These are phyloP conservation scores for Boletus rubropictus DNA, from an alignment of 768 basidiomycete genomes.

Conservation along the genomic window DNA sequence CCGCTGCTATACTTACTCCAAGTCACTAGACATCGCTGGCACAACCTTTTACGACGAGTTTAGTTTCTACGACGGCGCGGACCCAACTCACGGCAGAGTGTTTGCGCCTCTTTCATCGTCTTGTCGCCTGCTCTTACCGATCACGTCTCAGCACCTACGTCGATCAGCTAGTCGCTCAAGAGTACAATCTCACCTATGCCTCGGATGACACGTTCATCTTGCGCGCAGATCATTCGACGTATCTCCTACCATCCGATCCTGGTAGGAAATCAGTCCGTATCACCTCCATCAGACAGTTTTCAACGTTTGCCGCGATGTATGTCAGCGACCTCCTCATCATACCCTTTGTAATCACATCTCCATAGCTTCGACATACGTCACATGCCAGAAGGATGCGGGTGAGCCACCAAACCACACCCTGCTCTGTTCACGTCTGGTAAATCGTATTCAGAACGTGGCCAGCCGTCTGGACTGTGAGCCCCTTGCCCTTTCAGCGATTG, in stretches of 20 bases:
- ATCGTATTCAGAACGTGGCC: conserved; percentile 21
- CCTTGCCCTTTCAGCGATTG: not conserved
- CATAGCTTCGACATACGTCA: conserved; percentile 28
- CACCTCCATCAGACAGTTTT: conserved; percentile 18
- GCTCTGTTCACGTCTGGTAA: not conserved
- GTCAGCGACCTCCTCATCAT: not conserved
- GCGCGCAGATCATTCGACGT: conserved; percentile 26
- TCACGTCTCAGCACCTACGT: conserved; percentile 22
- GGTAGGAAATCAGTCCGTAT: conserved; percentile 31
- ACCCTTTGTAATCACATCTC: not conserved
- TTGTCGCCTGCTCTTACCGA: not conserved
- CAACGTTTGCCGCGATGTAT: conserved; percentile 17
- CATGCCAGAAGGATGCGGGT: conserved; percentile 31
- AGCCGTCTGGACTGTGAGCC: conserved; percentile 21
- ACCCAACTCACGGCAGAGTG: conserved; percentile 68
- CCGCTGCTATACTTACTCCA: conserved; percentile 4
- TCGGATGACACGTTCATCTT: conserved; percentile 25
- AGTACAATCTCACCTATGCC: conserved; percentile 29
- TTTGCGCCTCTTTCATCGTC: conserved; percentile 25
- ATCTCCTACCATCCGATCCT: conserved; percentile 16
- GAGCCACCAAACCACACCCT: not conserved
- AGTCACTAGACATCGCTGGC: conserved; percentile 41
- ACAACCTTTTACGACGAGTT: conserved; percentile 46
- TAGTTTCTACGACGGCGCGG: conserved; percentile 41
- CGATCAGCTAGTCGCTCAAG: conserved; percentile 18